These are phyloP conservation scores for Wickerhamomyces tratensis DNA, from an alignment of 805 yeast genomes.

Conservation along the genomic window DNA sequence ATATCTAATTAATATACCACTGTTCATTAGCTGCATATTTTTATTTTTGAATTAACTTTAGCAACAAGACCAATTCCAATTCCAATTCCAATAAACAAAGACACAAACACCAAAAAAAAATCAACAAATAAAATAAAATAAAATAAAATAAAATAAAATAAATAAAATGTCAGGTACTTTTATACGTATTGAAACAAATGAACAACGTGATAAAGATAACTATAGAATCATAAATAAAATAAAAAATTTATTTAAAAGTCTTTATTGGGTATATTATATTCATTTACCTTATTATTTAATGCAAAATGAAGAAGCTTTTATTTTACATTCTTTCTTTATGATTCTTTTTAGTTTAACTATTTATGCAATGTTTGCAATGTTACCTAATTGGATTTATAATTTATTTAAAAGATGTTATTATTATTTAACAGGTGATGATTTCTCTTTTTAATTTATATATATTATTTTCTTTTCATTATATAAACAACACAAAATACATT, in stretches of 20 bases:
- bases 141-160: too few relatives aligned
- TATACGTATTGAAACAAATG: conserved; percentile 19
- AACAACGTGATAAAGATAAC: conserved; percentile 16
- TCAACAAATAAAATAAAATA: not conserved
- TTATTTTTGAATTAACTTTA: too few relatives aligned
- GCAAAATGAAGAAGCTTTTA: conserved; percentile 31
- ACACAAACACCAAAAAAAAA: too few relatives aligned
- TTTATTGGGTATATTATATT: conserved; percentile 35
- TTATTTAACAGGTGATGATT: conserved; percentile 24
- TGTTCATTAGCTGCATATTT: too few relatives aligned
- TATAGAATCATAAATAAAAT: conserved; percentile 16
- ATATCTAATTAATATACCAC: too few relatives aligned
- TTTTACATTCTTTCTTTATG: conserved; percentile 28
- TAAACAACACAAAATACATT: too few relatives aligned
- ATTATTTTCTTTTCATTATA: too few relatives aligned
- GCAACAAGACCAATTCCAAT: too few relatives aligned
- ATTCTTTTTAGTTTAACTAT: conserved; percentile 25
- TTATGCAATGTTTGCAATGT: conserved; percentile 26
- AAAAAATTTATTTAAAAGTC: conserved; percentile 19
- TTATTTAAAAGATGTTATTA: conserved; percentile 19
- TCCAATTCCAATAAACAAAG: too few relatives aligned
- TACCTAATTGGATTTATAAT: conserved; percentile 17
- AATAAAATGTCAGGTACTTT: conserved; percentile 15
- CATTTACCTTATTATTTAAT: conserved; percentile 34
- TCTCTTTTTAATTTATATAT: too few relatives aligned